These are phyloP conservation scores for Populus tomentosa DNA, from an alignment of 441 rosid species.

Conservation along the genomic window DNA sequence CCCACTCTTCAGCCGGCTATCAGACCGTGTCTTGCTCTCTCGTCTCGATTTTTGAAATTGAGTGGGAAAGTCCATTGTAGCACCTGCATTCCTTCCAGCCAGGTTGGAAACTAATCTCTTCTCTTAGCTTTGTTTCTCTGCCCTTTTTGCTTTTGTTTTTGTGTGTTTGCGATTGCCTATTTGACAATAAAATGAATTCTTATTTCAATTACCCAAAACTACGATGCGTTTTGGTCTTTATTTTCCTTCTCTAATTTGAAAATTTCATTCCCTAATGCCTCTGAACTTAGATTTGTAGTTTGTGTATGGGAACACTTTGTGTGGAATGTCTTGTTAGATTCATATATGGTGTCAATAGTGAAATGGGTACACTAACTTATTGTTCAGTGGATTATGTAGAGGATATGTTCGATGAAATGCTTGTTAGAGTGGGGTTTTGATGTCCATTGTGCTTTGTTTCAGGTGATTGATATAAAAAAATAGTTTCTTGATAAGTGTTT, in stretches of 20 bases:
- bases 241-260: neutral
- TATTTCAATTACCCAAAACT: neutral
- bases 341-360: neutral
- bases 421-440: neutral
- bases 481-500: too few relatives aligned
- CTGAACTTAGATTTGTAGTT: slow-evolving; percentile 2
- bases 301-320: slow-evolving; percentile 2
- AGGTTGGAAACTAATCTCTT: neutral
- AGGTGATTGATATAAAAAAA: too few relatives aligned
- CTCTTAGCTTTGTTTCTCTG: neutral
- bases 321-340: neutral
- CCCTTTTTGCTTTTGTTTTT: neutral
- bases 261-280: neutral
- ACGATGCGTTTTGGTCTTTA: neutral
- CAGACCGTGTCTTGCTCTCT: neutral
- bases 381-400: neutral
- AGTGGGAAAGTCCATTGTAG: neutral
- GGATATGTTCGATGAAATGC: neutral
- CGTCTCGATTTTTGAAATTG: neutral
- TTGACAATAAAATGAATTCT: neutral
- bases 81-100: neutral
- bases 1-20: neutral
- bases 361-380: neutral
- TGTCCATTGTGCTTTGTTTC: neutral
- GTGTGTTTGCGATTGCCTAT: neutral